Conservation (phyloP, 2,329 filamentous ascomycete species). For the Didymella glomerata region DNA sequence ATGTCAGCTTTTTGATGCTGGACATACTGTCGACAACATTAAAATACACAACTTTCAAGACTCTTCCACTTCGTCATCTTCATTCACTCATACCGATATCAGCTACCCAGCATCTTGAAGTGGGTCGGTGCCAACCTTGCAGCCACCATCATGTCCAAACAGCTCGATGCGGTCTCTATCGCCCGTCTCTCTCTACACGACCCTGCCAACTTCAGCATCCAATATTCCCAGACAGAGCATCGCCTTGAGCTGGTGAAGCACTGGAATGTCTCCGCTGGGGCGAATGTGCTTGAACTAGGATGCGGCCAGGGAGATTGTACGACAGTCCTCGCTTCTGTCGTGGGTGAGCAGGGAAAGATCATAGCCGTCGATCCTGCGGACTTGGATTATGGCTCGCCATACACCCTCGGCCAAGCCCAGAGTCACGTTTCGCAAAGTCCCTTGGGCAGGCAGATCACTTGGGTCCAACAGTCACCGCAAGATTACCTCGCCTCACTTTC, state of each 20-base stretch:
- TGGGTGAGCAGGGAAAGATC: slow-evolving; percentile 53
- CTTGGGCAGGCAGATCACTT: slow-evolving; percentile 56
- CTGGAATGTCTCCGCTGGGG: slow-evolving; percentile 42
- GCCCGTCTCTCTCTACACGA: slow-evolving; percentile 33
- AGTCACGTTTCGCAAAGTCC: slow-evolving; percentile 52
- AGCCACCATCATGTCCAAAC: slow-evolving; percentile 20
- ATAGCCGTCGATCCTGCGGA: slow-evolving; percentile 64
- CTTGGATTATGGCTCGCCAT: slow-evolving; percentile 60
- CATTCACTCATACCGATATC: not conserved
- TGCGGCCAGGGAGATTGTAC: slow-evolving; percentile 69
- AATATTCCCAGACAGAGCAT: slow-evolving; percentile 34
- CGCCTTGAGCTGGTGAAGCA: slow-evolving; percentile 34
- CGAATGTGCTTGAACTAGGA: slow-evolving; percentile 64
- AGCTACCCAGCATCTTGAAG: not conserved
- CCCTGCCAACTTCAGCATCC: slow-evolving; percentile 27
- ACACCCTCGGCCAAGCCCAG: slow-evolving; percentile 61
- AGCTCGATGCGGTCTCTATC: slow-evolving; percentile 25
- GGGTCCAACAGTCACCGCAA: slow-evolving; percentile 52
- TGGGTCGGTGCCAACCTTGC: not conserved
- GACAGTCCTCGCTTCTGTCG: slow-evolving; percentile 60
- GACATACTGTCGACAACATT: not conserved
- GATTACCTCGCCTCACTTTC: slow-evolving; percentile 31
- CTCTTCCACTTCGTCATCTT: not conserved
- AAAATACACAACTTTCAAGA: not conserved
- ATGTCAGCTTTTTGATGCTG: not conserved